Evolutionary conservation across 768 basidiomycete genomes (phyloP).

Genomic region (Xanthoconium stramineum): DNA sequence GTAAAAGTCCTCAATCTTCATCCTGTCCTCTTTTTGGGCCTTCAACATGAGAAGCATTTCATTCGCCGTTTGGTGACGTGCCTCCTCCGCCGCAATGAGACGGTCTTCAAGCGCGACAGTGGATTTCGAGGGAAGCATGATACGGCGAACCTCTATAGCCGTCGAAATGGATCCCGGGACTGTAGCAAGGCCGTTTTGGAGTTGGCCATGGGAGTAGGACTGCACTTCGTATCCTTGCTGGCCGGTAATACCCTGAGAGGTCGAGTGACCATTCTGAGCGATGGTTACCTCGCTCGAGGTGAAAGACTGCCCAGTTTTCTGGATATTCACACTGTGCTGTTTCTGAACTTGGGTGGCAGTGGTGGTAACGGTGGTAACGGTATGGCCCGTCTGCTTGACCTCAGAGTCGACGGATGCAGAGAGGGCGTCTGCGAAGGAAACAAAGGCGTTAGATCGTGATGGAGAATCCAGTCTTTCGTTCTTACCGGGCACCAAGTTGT

Average conservation of each 20-base stretch:
- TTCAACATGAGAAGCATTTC: not conserved
- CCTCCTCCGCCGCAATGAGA: not conserved
- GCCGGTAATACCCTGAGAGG: too few species aligned
- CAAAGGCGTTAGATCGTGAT: not conserved
- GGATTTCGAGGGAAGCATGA: not conserved
- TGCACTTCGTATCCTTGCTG: too few species aligned
- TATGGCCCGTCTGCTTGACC: not conserved
- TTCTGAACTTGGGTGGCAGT: not conserved
- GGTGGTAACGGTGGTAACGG: not conserved
- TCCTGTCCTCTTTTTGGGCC: not conserved
- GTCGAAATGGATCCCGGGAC: not conserved
- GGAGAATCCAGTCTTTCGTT: not conserved
- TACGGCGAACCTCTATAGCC: not conserved
- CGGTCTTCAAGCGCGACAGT: not conserved
- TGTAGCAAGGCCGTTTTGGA: not conserved
- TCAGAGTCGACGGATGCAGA: not conserved
- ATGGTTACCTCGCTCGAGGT: too few species aligned
- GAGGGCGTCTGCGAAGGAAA: not conserved
- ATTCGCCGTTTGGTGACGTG: constrained; percentile 1
- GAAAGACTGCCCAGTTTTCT: not conserved
- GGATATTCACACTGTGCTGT: not conserved
- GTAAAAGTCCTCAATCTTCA: not conserved
- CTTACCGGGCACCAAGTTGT: not conserved
- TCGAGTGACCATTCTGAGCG: too few species aligned
- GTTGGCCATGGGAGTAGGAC: not conserved